Evolutionary conservation across 2,329 filamentous ascomycete genomes (phyloP).

Genomic region (Penicillium sp.): DNA sequence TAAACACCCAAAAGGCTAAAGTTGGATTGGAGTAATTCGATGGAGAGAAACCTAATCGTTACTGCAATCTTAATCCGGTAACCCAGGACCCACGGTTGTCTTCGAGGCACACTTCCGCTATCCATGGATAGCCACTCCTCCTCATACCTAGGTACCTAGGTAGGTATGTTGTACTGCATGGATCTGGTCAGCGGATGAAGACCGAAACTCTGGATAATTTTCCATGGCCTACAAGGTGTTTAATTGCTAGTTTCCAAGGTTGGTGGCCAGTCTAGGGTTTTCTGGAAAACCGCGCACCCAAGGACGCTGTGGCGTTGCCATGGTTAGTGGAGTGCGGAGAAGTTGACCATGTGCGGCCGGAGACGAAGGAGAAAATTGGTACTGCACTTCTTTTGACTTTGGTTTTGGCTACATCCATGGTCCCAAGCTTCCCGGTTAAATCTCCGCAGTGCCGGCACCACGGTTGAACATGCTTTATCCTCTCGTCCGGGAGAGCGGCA

Average conservation of each 20-base stretch:
- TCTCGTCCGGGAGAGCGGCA: constrained; percentile 3
- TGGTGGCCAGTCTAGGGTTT: not conserved
- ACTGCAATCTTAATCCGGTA: constrained; percentile 2
- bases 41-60: constrained; percentile 3
- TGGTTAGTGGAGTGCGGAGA: constrained; percentile 3
- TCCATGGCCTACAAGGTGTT: not conserved
- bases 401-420: not conserved
- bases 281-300: not conserved
- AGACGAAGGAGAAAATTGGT: not conserved
- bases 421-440: not conserved
- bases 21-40: not conserved
- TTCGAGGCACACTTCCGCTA: constrained; percentile 9
- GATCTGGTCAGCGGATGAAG: not conserved
- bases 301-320: not conserved
- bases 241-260: not conserved
- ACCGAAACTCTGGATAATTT: not conserved
- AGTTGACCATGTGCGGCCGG: not conserved
- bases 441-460: not conserved
- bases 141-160: not conserved
- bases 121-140: constrained; percentile 10
- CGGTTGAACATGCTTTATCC: not conserved
- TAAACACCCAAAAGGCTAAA: not conserved
- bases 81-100: constrained; percentile 12
- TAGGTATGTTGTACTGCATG: too few species aligned
- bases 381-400: not conserved